Conservation (phyloP, 306 rosid species). For the Rosa multiflora region DNA sequence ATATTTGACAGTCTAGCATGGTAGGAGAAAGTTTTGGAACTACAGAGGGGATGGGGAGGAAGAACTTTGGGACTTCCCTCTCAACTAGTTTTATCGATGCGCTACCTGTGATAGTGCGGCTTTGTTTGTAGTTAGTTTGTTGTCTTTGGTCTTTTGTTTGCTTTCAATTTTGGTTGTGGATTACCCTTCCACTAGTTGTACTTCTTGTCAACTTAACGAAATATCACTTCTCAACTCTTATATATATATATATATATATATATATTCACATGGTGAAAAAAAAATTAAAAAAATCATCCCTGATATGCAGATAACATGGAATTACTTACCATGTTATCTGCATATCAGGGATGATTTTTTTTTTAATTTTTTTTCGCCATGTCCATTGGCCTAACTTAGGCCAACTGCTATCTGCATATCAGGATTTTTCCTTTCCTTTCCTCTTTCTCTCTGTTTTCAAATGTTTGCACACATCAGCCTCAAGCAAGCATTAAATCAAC, state of each 20-base stretch:
- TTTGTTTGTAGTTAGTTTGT: background rate
- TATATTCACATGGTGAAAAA: no score
- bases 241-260: no score
- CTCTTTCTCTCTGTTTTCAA: background rate
- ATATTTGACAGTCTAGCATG: background rate
- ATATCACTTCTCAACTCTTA: background rate
- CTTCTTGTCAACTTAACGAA: background rate
- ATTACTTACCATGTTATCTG: background rate
- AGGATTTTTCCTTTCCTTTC: background rate
- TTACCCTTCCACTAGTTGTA: background rate
- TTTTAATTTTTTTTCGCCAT: no score
- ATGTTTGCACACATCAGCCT: background rate
- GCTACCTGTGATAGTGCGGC: background rate
- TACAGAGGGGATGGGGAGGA: background rate
- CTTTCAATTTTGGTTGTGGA: background rate
- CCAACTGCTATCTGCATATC: background rate
- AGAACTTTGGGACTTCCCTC: background rate
- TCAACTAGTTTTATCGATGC: background rate
- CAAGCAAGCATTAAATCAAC: background rate
- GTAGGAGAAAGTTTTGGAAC: background rate
- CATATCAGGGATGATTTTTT: background rate
- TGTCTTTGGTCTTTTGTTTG: background rate
- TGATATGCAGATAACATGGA: no score
- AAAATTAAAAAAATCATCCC: no score
- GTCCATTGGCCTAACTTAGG: background rate